phyloP scores from a whole-genome alignment of 805 yeast genomes.

The Metschnikowia cerradonensis region DNA sequence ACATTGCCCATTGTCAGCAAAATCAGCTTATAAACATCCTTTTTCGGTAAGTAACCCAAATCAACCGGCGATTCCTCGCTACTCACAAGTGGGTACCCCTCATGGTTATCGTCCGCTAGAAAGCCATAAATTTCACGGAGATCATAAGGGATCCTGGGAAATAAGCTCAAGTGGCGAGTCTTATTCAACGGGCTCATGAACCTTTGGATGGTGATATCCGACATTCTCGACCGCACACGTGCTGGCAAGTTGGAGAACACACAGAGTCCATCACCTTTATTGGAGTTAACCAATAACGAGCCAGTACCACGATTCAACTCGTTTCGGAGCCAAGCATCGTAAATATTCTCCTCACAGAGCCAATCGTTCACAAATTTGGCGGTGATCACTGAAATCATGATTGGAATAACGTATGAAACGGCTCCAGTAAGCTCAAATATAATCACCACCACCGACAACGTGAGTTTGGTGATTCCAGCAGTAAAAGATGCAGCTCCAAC shows the following conservation, averaged over 20 bases:
- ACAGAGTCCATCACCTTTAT: conserved; percentile 39
- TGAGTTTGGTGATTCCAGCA: conserved; percentile 76
- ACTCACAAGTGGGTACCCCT: conserved; percentile 38
- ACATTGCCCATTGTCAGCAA: conserved; percentile 13
- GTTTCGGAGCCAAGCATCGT: conserved; percentile 45
- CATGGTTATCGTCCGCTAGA: conserved; percentile 33
- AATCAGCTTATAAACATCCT: conserved; percentile 18
- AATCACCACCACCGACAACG: conserved; percentile 75
- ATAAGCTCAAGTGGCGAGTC: conserved; percentile 28
- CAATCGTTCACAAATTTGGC: conserved; percentile 71
- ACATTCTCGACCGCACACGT: conserved; percentile 26
- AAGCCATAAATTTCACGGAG: conserved; percentile 17
- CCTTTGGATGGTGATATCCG: conserved; percentile 25
- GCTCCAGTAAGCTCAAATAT: conserved; percentile 86
- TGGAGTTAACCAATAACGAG: conserved; percentile 22
- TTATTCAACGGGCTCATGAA: conserved; percentile 30
- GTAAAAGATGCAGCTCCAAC: conserved; percentile 84
- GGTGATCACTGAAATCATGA: conserved; percentile 77
- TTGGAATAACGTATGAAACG: conserved; percentile 74
- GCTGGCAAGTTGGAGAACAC: conserved; percentile 29
- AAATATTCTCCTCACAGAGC: conserved; percentile 55
- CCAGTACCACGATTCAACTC: conserved; percentile 24
- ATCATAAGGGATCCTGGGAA: conserved; percentile 27
- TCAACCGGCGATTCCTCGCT: conserved; percentile 23
- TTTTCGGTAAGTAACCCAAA: conserved; percentile 36